Evolutionary conservation across 2,329 filamentous ascomycete species (phyloP).

Genomic region (Huntiella abstrusa): DNA sequence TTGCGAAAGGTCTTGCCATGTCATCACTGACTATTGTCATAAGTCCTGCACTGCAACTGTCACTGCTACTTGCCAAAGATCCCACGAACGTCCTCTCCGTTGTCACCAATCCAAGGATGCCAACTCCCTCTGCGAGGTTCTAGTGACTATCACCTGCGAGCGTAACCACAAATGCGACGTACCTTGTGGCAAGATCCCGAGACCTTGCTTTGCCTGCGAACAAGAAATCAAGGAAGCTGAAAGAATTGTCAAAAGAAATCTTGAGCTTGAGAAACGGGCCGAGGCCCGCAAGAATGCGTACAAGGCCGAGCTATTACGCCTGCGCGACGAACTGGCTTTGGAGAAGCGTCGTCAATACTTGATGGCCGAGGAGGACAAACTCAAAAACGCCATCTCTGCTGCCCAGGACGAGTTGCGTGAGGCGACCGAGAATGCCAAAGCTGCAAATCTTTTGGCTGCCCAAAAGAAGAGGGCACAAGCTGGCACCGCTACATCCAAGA

Average conservation of each 20-base stretch:
- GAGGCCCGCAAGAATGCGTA: slow-evolving; percentile 27
- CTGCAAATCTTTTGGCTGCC: not conserved
- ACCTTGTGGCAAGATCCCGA: slow-evolving; percentile 24
- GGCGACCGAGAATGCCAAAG: not conserved
- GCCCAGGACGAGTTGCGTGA: no score
- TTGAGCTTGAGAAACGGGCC: slow-evolving; percentile 31
- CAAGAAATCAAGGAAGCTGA: slow-evolving; percentile 27
- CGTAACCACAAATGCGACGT: slow-evolving; percentile 28
- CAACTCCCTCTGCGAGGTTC: slow-evolving; percentile 33
- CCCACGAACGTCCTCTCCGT: slow-evolving; percentile 27
- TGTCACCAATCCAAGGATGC: slow-evolving; percentile 24
- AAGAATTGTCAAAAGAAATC: slow-evolving; percentile 25
- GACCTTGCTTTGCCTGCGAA: slow-evolving; percentile 31
- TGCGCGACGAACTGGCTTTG: slow-evolving; percentile 36
- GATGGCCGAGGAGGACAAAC: slow-evolving; percentile 16
- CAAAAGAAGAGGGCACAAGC: not conserved
- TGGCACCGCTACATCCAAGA: not conserved
- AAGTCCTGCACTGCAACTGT: slow-evolving; percentile 20
- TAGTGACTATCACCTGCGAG: slow-evolving; percentile 18
- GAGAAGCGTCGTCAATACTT: slow-evolving; percentile 26
- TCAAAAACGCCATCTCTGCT: not conserved
- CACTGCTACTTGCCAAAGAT: slow-evolving; percentile 28
- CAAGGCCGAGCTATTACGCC: slow-evolving; percentile 23
- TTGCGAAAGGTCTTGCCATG: slow-evolving; percentile 45
- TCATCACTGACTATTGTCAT: slow-evolving; percentile 36